Percentiles rank a stretch among this genome's conserved stretches.
phyloP scores from a whole-genome alignment of 2,329 filamentous ascomycete genomes.

The Fusarium begoniae region DNA sequence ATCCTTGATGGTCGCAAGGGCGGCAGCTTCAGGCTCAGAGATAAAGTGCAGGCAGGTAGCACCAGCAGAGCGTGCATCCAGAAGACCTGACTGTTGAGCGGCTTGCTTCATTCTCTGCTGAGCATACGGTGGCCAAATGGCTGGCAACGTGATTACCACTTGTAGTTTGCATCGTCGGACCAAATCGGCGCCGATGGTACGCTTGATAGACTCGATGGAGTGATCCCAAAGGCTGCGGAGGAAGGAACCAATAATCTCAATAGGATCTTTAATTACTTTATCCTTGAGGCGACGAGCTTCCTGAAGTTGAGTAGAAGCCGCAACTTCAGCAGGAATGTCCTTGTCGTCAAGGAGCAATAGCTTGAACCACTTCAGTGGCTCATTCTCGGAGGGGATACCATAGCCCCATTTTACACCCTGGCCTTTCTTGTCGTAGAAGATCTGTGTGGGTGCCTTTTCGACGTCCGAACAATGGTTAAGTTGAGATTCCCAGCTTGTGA shows the following conservation, averaged over 20 bases:
- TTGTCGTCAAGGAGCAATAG: slow-evolving; percentile 48
- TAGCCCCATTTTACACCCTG: slow-evolving; percentile 46
- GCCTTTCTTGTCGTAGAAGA: slow-evolving; percentile 18
- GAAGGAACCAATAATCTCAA: slow-evolving; percentile 47
- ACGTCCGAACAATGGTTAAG: slow-evolving; percentile 42
- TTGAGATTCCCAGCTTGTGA: slow-evolving; percentile 45
- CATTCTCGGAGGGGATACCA: slow-evolving; percentile 29
- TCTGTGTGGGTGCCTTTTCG: slow-evolving; percentile 45
- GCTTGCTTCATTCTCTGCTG: slow-evolving; percentile 50
- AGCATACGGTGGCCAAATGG: slow-evolving; percentile 55
- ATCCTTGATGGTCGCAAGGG: slow-evolving; percentile 49
- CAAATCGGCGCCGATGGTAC: slow-evolving; percentile 22
- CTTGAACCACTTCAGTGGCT: slow-evolving; percentile 54
- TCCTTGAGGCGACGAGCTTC: neutral
- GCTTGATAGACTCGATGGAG: slow-evolving; percentile 36
- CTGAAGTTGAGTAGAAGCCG: slow-evolving; percentile 32
- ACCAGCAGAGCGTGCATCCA: slow-evolving; percentile 36
- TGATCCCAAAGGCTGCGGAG: slow-evolving; percentile 48
- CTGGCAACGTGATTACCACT: slow-evolving; percentile 54
- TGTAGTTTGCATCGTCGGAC: slow-evolving; percentile 43
- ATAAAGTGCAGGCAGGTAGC: slow-evolving; percentile 49
- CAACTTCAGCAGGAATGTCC: slow-evolving; percentile 43
- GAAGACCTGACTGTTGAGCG: slow-evolving; percentile 47
- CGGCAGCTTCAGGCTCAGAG: slow-evolving; percentile 58
- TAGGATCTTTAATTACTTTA: slow-evolving; percentile 20